Conservation (phyloP, 805 yeast genomes). For the Metschnikowia kunwiensis region DNA sequence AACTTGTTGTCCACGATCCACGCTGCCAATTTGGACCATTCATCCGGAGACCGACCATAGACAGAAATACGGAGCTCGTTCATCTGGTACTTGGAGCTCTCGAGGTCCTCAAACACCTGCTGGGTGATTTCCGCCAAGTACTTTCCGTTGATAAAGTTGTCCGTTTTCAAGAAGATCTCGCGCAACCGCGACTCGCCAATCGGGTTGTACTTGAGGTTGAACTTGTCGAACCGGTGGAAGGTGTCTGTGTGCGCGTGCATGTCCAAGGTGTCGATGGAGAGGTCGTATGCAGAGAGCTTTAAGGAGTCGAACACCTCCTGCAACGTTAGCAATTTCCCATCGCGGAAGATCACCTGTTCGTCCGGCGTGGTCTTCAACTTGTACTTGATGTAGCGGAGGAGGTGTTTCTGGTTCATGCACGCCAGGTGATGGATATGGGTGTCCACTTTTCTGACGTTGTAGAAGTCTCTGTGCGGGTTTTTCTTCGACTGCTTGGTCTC, state of each 20-base stretch:
- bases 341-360: constrained; percentile 91
- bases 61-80: constrained; percentile 93
- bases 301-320: constrained; percentile 89
- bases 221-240: constrained; percentile 96
- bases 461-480: constrained; percentile 96
- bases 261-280: constrained; percentile 93
- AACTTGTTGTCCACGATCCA: constrained; percentile 95
- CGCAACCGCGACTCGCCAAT: constrained; percentile 96
- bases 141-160: constrained; percentile 82
- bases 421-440: constrained; percentile 99
- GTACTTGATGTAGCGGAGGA: constrained; percentile 89
- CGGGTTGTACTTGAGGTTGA: constrained; percentile 95
- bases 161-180: constrained; percentile 94
- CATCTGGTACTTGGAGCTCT: constrained; percentile 94
- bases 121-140: constrained; percentile 91
- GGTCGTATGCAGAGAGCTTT: constrained; percentile 88
- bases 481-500: constrained; percentile 87
- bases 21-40: constrained; percentile 92
- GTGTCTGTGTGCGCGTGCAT: constrained; percentile 99
- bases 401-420: constrained; percentile 97
- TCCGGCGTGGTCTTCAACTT: constrained; percentile 83
- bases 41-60: constrained; percentile 84
- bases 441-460: constrained; percentile 94
- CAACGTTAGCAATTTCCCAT: constrained; percentile 81
- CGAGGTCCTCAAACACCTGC: constrained; percentile 92